Base-by-base conservation (phyloP, 202 grass and related monocot species). In the Digitaria exilis region DNA sequence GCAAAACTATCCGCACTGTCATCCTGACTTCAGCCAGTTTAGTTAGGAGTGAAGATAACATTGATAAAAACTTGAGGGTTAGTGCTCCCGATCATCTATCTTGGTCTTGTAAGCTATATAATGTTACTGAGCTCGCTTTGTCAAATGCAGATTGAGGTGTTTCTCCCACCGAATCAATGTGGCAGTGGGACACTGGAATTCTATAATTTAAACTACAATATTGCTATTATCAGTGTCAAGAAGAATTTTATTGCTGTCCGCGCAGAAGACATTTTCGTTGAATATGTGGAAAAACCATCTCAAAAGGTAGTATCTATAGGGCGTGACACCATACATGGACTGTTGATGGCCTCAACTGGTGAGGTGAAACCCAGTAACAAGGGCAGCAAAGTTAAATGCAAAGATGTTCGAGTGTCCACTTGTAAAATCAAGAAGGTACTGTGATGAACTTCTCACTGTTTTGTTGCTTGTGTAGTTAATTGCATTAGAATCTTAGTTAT, bases 401-500 rank as follows among this genome's bases (percentile, higher is more conserved):
- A 24, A 56, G 52, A 9, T 56, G 2, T 21, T 56, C n/a, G 4
- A 9, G n/a, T 0, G 70, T 22, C 83, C 54, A 85, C 75, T 42
- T 85, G 75, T 57, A 78, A 63, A 70, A 85, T 85, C 12, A 85
- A 62, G 17, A 79, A 85, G 83, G 83, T 79, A 63, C 2, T 10
- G 10, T 76, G 13, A 19, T 73, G 3, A 80, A 25, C 26, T 28
- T 41, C 7, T 15, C 8, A 13, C 52, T 10, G 8, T 55, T 44
- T 51, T 35, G 9, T 11, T 22, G 2, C 17, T 3, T 5, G 8
- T 3, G 5, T 71, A 5, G 12, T 24, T 56, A 48, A 13, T 66
- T 84, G 14, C 15, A 69, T 69, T 24, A 41, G 21, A 70, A 51
- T 64, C 3, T 37, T 7, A 65, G 30, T 22, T 18, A 65, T 22